These are phyloP conservation scores for Salicornia ramosissima DNA, from an alignment of 148 eudicot genomes.

Conservation along the genomic window DNA sequence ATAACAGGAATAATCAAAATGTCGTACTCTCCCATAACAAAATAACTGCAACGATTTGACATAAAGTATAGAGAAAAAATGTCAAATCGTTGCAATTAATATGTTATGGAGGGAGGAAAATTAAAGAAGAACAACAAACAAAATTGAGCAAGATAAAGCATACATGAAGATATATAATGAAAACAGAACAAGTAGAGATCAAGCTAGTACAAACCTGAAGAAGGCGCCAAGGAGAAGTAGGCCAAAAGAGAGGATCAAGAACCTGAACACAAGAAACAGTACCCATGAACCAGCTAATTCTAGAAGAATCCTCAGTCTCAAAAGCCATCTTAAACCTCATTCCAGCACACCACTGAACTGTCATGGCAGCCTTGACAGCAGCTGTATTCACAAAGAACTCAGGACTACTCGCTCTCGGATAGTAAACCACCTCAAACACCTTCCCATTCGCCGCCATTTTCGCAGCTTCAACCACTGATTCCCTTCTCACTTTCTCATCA, in stretches of 20 bases:
- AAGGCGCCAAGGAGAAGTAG: conserved; percentile 93
- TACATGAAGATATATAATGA: too few relatives aligned
- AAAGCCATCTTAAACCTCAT: conserved; percentile 99
- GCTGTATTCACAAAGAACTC: conserved; percentile 85
- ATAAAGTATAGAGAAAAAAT: too few relatives aligned
- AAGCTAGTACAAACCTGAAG: conserved; percentile 93
- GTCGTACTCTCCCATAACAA: too few relatives aligned
- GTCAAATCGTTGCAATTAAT: too few relatives aligned
- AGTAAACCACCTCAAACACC: conserved; percentile 83
- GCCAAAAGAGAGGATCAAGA: conserved; percentile 76
- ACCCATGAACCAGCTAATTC: conserved; percentile 99
- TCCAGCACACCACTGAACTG: conserved; percentile 76
- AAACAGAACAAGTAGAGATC: too few relatives aligned
- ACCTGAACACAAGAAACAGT: conserved; percentile 77
- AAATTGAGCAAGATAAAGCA: too few relatives aligned
- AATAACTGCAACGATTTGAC: too few relatives aligned
- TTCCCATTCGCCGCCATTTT: conserved; percentile 56
- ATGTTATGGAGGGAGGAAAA: neutral
- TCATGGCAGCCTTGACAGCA: conserved; percentile 59
- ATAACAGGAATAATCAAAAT: too few relatives aligned
- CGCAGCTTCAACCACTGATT: conserved; percentile 59
- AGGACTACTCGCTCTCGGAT: conserved; percentile 82
- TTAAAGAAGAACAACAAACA: neutral
- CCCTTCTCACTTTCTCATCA: conserved; percentile 40
- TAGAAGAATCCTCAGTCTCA: conserved; percentile 95